Evolutionary conservation across 805 yeast genomes (phyloP).

Genomic region (Metschnikowia kunwiensis): DNA sequence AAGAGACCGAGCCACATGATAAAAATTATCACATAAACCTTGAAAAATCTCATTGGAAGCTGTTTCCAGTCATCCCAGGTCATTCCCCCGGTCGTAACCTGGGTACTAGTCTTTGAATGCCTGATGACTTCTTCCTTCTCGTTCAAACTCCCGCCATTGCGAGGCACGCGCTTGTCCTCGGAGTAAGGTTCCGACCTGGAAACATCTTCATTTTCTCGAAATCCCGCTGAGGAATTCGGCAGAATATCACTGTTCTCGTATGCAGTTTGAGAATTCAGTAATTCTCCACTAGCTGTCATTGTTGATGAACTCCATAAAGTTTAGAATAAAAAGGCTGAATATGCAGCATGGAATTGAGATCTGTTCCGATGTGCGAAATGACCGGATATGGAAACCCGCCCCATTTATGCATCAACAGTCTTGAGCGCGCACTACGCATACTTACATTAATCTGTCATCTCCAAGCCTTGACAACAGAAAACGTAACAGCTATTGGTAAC

Average conservation of each 20-base stretch:
- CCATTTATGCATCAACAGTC: no score
- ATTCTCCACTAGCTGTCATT: no score
- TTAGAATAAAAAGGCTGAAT: no score
- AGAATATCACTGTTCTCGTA: background rate
- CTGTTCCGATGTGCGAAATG: no score
- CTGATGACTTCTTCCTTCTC: background rate
- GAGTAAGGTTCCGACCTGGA: background rate
- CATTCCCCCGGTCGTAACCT: slow-evolving; percentile 6
- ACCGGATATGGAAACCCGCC: no score
- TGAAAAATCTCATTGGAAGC: slow-evolving; percentile 14
- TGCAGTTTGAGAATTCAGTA: background rate
- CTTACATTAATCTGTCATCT: no score
- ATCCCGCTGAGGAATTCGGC: background rate
- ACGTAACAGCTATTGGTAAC: no score
- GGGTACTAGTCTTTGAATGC: no score
- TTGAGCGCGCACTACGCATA: no score
- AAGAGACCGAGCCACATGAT: slow-evolving; percentile 29
- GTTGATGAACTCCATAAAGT: no score
- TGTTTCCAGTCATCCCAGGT: slow-evolving; percentile 14
- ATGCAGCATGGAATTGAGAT: no score
- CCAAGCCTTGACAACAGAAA: no score
- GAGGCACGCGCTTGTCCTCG: background rate
- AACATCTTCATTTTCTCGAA: background rate
- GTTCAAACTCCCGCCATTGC: background rate
- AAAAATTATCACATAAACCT: slow-evolving; percentile 22